Percentiles rank a stretch among this genome's conserved stretches.
Evolutionary conservation across 495 filamentous ascomycete genomes (phyloP).

Genomic region (Penicillium egyptiacum): DNA sequence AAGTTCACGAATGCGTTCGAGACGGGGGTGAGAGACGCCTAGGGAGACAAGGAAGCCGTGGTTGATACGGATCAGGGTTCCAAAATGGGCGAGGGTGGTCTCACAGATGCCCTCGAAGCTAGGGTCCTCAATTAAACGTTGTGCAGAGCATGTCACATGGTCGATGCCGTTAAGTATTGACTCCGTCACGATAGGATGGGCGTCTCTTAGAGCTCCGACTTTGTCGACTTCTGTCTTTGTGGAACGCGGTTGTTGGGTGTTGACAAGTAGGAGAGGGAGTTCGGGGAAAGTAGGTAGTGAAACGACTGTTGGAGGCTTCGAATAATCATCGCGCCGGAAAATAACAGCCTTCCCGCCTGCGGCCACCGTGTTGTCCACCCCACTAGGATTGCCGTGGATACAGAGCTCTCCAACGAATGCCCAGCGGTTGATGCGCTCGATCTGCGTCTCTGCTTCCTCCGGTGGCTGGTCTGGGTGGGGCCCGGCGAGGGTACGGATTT

Average conservation of each 20-base stretch:
- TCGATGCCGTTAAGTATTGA: constrained; percentile 81
- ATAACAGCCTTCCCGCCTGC: constrained; percentile 89
- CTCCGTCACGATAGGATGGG: constrained; percentile 70
- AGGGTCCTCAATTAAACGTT: constrained; percentile 63
- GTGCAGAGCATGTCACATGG: constrained; percentile 71
- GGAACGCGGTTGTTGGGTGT: constrained; percentile 80
- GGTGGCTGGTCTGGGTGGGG: constrained; percentile 86
- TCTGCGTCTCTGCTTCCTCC: constrained; percentile 75
- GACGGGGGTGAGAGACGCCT: constrained; percentile 88
- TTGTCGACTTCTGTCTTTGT: constrained; percentile 84
- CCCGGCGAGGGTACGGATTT: constrained; percentile 81
- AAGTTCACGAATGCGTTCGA: constrained; percentile 89
- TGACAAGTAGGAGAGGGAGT: constrained; percentile 82
- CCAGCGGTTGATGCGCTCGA: constrained; percentile 96
- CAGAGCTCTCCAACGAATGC: constrained; percentile 96
- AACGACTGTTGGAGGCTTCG: constrained; percentile 72
- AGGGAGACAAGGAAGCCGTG: constrained; percentile 85
- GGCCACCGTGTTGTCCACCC: constrained; percentile 96
- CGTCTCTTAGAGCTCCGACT: constrained; percentile 67
- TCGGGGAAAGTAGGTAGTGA: constrained; percentile 83
- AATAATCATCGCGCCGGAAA: constrained; percentile 78
- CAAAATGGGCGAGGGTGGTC: constrained; percentile 64
- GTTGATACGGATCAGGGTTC: constrained; percentile 87
- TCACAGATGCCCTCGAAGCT: constrained; percentile 60
- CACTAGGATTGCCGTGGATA: constrained; percentile 94